Base-by-base conservation (phyloP, 129 eudicot genomes). In the carrot (Daucus carota) region DNA sequence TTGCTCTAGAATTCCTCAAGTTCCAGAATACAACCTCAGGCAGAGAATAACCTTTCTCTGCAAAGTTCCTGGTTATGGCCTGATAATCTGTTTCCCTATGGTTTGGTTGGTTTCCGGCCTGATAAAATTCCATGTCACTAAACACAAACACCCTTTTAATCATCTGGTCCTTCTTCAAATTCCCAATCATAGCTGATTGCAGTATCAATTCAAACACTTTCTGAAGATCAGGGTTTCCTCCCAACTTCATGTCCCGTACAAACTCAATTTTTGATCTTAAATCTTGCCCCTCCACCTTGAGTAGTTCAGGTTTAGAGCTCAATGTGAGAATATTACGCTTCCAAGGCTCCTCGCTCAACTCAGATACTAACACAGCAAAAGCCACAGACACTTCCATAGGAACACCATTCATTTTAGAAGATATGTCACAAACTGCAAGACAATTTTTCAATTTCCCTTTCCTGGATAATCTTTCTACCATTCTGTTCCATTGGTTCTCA, bases 301-400 rank as follows among this genome's bases (percentile, higher is more conserved):
- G 48, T 1, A 70, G 73, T 26, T 70, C 31, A 0, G 73, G 73
- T 17, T 40, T 38, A 48, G 18, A 4, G 73, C 48, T 22, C 7
- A 69, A 40, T 8, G 73, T 69, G 4, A 70, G 16, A 38, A 40
- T 38, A 20, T 38, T 70, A 3, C 73, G 29, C 18, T 11, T n/a
- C 48, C 73, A 36, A 22, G 73, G 73, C 31, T 70, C 73, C 47
- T 70, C 48, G 18, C 73, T 70, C 32, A 70, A 40, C 6, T 69
- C 73, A 33, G 73, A 70, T 33, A 70, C 43, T 10, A 70, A 38
- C 14, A 70, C 14, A 20, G 29, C 48, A 36, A 40, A 26, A 36
- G 73, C 73, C 26, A 70, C 48, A 8, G 48, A n/a, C 26, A 70
- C 73, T 2, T 69, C 47, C 24, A 69, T 20, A 20, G 73, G 48